These are phyloP conservation scores for Furcasterigmium furcatum DNA, from an alignment of 2,329 filamentous ascomycete species.

Conservation along the genomic window DNA sequence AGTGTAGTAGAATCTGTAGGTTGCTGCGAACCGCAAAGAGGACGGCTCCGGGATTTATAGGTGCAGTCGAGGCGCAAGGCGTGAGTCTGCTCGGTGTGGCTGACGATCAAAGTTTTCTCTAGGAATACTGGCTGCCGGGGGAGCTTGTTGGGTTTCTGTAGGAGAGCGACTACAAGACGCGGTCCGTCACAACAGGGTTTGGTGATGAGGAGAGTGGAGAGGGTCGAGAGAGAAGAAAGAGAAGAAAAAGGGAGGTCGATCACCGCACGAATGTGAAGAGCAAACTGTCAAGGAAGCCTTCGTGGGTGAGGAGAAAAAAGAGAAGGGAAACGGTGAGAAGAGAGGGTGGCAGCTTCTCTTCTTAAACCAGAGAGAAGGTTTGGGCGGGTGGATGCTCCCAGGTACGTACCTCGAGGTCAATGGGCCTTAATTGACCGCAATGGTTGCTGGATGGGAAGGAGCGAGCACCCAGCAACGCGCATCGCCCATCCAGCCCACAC, in stretches of 20 bases:
- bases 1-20: background rate
- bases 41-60: slow-evolving; percentile 3
- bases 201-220: slow-evolving; percentile 10
- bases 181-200: slow-evolving; percentile 2
- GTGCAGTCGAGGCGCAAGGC: background rate
- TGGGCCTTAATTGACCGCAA: background rate
- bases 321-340: slow-evolving; percentile 7
- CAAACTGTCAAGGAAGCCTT: slow-evolving; percentile 14
- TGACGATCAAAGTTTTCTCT: slow-evolving; percentile 4
- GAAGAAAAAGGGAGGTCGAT: slow-evolving; percentile 8
- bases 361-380: slow-evolving; percentile 8
- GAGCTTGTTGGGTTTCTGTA: slow-evolving; percentile 2
- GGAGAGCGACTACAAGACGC: slow-evolving; percentile 6
- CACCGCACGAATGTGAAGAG: slow-evolving; percentile 16
- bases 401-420: background rate
- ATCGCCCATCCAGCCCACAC: background rate
- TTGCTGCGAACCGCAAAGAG: background rate
- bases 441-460: background rate
- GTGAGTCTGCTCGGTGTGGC: slow-evolving; percentile 1
- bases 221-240: slow-evolving; percentile 5
- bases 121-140: slow-evolving; percentile 12
- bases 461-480: background rate
- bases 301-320: slow-evolving; percentile 17
- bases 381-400: background rate
- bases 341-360: slow-evolving; percentile 12